Evolutionary conservation across 371 early-diverging fungal species (phyloP).

Genomic region (Chytridiales sp.): DNA sequence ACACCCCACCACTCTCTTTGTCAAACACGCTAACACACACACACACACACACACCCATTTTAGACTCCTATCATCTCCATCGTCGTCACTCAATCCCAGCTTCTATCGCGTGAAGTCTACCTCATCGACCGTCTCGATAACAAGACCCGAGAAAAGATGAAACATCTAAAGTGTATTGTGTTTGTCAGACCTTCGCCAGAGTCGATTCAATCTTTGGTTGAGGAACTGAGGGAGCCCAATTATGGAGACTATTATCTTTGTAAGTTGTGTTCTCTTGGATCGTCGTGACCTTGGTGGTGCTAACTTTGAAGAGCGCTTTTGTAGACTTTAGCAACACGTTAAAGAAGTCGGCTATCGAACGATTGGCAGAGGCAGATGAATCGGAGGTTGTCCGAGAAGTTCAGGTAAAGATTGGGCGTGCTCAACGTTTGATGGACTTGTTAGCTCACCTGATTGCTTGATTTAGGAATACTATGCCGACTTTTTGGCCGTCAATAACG

Average conservation of each 20-base stretch:
- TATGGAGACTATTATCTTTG: slow-evolving; percentile 95
- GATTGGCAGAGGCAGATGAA: slow-evolving; percentile 92
- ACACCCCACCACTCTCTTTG: no score
- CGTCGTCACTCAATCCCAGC: slow-evolving; percentile 84
- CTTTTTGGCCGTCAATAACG: slow-evolving; percentile 79
- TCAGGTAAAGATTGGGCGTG: slow-evolving; percentile 54
- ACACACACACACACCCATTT: slow-evolving; percentile 1
- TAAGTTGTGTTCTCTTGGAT: slow-evolving; percentile 75
- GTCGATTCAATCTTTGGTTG: slow-evolving; percentile 76
- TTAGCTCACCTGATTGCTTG: neutral
- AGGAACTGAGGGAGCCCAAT: slow-evolving; percentile 85
- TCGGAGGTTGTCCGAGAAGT: slow-evolving; percentile 91
- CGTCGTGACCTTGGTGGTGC: slow-evolving; percentile 68
- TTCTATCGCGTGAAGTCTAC: slow-evolving; percentile 89
- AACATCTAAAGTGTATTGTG: slow-evolving; percentile 89
- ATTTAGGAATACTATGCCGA: slow-evolving; percentile 88
- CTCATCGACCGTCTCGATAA: slow-evolving; percentile 92
- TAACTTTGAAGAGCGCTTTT: slow-evolving; percentile 68
- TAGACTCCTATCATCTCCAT: slow-evolving; percentile 90
- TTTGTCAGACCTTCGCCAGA: slow-evolving; percentile 86
- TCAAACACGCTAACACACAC: slow-evolving; percentile 1
- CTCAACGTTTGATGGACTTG: neutral
- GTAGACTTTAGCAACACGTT: slow-evolving; percentile 88
- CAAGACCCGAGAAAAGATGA: slow-evolving; percentile 80
- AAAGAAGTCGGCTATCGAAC: slow-evolving; percentile 84